Evolutionary conservation across 31 red algal genomes (phyloP).

Genomic region (Pterothamnion heteromorphum): DNA sequence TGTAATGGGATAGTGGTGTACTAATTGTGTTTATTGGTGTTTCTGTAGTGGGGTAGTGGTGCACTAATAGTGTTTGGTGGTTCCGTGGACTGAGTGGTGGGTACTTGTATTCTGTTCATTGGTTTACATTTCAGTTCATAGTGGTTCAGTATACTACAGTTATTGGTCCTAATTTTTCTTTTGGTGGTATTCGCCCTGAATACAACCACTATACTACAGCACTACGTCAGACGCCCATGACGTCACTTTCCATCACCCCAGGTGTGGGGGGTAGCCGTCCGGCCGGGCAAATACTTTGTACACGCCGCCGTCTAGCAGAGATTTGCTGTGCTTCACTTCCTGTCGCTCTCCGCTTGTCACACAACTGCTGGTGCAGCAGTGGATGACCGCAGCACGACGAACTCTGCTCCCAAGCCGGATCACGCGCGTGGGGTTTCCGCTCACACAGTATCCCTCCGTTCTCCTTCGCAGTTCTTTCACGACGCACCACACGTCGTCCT

Average conservation of each 20-base stretch:
- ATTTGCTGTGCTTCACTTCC: neutral
- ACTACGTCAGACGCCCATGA: neutral
- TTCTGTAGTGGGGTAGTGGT: too few species aligned
- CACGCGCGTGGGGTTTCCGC: neutral
- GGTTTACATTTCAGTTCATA: too few species aligned
- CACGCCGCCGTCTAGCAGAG: neutral
- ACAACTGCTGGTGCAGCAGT: neutral
- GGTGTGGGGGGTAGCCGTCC: neutral
- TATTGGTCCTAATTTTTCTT: too few species aligned
- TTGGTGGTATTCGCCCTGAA: too few species aligned
- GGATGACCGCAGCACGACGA: neutral
- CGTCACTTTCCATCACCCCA: neutral
- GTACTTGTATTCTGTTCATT: too few species aligned
- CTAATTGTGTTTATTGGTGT: too few species aligned
- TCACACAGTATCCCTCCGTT: neutral
- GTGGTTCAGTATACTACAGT: too few species aligned
- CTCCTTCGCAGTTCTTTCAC: neutral
- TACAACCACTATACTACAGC: neutral
- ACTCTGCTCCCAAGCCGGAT: neutral
- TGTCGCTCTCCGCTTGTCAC: neutral
- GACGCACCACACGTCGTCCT: neutral
- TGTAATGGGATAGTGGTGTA: too few species aligned
- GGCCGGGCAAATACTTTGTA: neutral
- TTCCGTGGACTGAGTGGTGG: too few species aligned
- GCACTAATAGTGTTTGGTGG: too few species aligned